Conservation (phyloP, 2,329 filamentous ascomycete species). For the Neonectria hederae region DNA sequence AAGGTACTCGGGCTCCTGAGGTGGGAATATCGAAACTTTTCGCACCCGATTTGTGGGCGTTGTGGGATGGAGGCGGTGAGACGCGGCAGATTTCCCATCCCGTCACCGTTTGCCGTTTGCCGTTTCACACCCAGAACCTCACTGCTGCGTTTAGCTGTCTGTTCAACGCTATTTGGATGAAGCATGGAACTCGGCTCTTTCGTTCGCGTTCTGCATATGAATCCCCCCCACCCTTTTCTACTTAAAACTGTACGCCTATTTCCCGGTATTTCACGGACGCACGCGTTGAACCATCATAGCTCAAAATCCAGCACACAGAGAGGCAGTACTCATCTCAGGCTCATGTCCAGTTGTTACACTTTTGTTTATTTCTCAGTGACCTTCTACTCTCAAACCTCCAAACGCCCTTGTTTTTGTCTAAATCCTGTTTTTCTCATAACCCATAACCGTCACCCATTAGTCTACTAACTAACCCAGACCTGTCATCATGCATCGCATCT, state of each 20-base stretch:
- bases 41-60: conserved; percentile 56
- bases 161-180: not conserved
- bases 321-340: not conserved
- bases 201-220: not conserved
- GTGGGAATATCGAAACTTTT: conserved; percentile 57
- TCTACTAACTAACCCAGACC: not conserved
- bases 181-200: not conserved
- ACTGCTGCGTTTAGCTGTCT: not conserved
- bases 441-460: not conserved
- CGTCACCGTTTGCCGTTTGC: not conserved
- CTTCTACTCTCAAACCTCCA: not conserved
- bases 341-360: not conserved
- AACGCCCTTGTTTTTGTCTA: conserved; percentile 26
- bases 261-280: not conserved
- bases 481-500: not conserved
- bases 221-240: not conserved
- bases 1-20: conserved; percentile 42
- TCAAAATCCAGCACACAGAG: not conserved
- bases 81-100: conserved; percentile 46
- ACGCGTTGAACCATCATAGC: not conserved
- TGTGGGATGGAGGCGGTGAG: conserved; percentile 54
- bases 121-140: conserved; percentile 10
- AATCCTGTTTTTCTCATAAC: conserved; percentile 4
- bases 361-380: not conserved
- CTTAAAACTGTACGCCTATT: not conserved